Evolutionary conservation across 2,329 filamentous ascomycete species (phyloP).

Genomic region (Colletotrichum sp.): DNA sequence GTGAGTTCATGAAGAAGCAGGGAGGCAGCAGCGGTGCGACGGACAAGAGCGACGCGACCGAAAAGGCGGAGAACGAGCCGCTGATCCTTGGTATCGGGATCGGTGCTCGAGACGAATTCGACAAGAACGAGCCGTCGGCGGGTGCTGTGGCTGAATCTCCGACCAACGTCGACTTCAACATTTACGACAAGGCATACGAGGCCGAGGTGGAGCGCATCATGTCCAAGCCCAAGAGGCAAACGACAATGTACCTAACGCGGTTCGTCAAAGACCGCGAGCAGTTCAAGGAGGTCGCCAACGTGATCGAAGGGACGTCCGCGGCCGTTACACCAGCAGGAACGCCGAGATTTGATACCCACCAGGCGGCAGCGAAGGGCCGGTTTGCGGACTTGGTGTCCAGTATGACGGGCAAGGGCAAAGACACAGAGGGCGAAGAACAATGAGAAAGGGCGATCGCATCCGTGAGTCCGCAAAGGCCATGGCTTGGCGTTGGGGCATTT

Average conservation of each 20-base stretch:
- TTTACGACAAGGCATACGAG: slow-evolving; percentile 89
- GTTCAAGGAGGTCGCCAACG: slow-evolving; percentile 41
- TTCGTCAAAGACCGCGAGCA: slow-evolving; percentile 50
- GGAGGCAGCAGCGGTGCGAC: slow-evolving; percentile 54
- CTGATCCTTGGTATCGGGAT: slow-evolving; percentile 80
- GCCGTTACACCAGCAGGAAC: slow-evolving; percentile 11
- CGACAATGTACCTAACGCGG: slow-evolving; percentile 54
- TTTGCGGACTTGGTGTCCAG: slow-evolving; percentile 18
- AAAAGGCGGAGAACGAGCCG: slow-evolving; percentile 65
- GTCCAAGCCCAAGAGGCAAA: slow-evolving; percentile 42
- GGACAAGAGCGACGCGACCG: slow-evolving; percentile 48
- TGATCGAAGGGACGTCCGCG: slow-evolving; percentile 33
- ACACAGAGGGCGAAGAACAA: not conserved
- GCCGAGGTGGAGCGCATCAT: slow-evolving; percentile 79
- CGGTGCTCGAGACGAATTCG: slow-evolving; percentile 57
- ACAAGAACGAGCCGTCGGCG: slow-evolving; percentile 40
- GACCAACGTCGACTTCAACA: slow-evolving; percentile 80
- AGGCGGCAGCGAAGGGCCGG: slow-evolving; percentile 5
- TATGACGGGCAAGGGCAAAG: slow-evolving; percentile 2
- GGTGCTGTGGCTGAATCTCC: slow-evolving; percentile 82
- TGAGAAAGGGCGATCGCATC: not conserved
- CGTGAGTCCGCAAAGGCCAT: not conserved
- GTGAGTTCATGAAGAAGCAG: slow-evolving; percentile 41
- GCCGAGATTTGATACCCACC: slow-evolving; percentile 21
- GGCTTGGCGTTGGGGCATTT: slow-evolving; percentile 1